These are phyloP conservation scores for Heliocybe sulcata DNA, from an alignment of 1,284 basidiomycete species.

Conservation along the genomic window DNA sequence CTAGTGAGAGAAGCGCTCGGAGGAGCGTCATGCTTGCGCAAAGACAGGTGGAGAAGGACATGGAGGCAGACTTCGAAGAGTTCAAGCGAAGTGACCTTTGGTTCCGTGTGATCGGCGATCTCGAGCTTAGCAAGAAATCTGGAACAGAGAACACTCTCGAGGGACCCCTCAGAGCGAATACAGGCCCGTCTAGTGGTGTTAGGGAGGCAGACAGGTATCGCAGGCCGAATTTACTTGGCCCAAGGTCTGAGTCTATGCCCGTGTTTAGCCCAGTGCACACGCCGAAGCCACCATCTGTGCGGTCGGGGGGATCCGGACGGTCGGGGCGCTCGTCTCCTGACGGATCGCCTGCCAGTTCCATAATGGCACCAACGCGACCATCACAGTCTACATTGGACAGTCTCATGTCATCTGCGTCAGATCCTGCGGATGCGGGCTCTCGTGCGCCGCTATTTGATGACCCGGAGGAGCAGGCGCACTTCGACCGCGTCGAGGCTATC, in stretches of 20 bases:
- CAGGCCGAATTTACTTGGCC: conserved; percentile 14
- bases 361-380: conserved; percentile 13
- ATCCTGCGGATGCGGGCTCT: conserved; percentile 38
- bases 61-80: conserved; percentile 88
- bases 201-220: neutral
- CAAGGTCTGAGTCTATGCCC: conserved; percentile 34
- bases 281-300: conserved; percentile 26
- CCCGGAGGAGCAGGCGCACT: conserved; percentile 56
- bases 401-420: conserved; percentile 63
- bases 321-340: conserved; percentile 6
- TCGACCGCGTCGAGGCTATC: conserved; percentile 83
- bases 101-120: conserved; percentile 81
- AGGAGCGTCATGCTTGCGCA: conserved; percentile 81
- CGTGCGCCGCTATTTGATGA: conserved; percentile 78
- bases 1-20: conserved; percentile 56
- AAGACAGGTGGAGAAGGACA: conserved; percentile 76
- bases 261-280: conserved; percentile 18
- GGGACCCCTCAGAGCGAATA: neutral
- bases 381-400: conserved; percentile 61
- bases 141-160: conserved; percentile 5
- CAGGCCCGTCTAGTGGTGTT: neutral
- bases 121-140: conserved; percentile 28
- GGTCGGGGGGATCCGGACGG: conserved; percentile 22
- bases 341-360: neutral
- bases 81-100: conserved; percentile 87